phyloP scores from a whole-genome alignment of 1,139 yeast species.

The Kurtzmaniella quercitrusa region DNA sequence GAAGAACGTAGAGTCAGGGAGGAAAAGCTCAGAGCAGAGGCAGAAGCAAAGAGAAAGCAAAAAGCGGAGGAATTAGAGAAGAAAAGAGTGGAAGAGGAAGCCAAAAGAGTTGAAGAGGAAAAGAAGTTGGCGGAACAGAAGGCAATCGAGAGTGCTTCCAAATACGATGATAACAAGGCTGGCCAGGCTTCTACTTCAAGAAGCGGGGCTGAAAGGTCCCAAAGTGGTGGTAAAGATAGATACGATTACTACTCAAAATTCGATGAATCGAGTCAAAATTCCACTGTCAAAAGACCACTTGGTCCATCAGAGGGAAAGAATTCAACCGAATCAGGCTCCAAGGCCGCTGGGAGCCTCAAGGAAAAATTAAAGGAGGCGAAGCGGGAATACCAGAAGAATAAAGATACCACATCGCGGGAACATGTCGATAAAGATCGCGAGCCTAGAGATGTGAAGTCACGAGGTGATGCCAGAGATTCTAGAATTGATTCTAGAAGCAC shows the following conservation, averaged over 20 bases:
- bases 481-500: not conserved
- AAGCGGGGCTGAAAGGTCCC: not conserved
- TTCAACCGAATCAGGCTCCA: not conserved
- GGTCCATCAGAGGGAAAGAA: constrained; percentile 8
- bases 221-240: constrained; percentile 13
- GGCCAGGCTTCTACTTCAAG: constrained; percentile 6
- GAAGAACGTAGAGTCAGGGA: constrained; percentile 19
- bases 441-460: not conserved
- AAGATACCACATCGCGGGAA: constrained; percentile 1
- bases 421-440: not conserved
- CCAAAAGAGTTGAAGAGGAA: constrained; percentile 10
- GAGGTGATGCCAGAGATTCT: not conserved
- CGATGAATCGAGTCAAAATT: constrained; percentile 10
- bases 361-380: constrained; percentile 21
- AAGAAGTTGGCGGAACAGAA: constrained; percentile 9
- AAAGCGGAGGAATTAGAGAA: constrained; percentile 16
- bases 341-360: constrained; percentile 5
- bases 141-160: constrained; percentile 1
- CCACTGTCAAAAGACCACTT: constrained; percentile 4
- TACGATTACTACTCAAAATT: constrained; percentile 32
- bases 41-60: constrained; percentile 14
- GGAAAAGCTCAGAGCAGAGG: constrained; percentile 15
- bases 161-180: constrained; percentile 1
- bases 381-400: constrained; percentile 15
- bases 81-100: constrained; percentile 13